Conservation (phyloP, 1,139 yeast genomes). For the Kluyveromyces marxianus region DNA sequence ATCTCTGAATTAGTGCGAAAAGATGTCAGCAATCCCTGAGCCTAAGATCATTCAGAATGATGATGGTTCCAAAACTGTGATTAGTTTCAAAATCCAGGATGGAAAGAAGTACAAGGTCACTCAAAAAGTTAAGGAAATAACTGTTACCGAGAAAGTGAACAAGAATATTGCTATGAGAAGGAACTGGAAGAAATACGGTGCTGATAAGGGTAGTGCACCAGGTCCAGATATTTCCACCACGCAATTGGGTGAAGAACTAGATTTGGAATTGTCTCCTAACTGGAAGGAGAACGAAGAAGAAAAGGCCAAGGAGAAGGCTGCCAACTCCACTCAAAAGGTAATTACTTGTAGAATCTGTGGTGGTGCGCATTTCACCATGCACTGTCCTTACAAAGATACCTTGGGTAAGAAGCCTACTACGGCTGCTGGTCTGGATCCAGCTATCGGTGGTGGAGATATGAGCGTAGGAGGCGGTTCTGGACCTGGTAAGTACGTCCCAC, state of each 20-base stretch:
- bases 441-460: slow-evolving; percentile 26
- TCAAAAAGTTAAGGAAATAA: slow-evolving; percentile 71
- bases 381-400: slow-evolving; percentile 94
- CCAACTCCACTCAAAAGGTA: slow-evolving; percentile 41
- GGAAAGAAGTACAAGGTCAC: slow-evolving; percentile 86
- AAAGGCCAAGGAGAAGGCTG: slow-evolving; percentile 53
- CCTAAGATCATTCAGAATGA: slow-evolving; percentile 69
- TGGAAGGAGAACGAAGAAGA: slow-evolving; percentile 67
- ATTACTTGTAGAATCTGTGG: slow-evolving; percentile 86
- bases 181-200: slow-evolving; percentile 77
- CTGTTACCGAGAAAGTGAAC: slow-evolving; percentile 74
- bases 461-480: slow-evolving; percentile 23
- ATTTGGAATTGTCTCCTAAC: slow-evolving; percentile 57
- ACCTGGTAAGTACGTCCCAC: slow-evolving; percentile 60
- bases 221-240: slow-evolving; percentile 89
- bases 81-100: slow-evolving; percentile 67
- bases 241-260: slow-evolving; percentile 80
- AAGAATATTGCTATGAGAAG: slow-evolving; percentile 66
- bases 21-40: slow-evolving; percentile 43
- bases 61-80: slow-evolving; percentile 86
- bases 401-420: slow-evolving; percentile 48
- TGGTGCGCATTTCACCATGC: slow-evolving; percentile 81
- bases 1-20: not conserved
- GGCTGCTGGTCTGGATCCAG: slow-evolving; percentile 33
- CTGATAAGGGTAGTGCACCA: slow-evolving; percentile 63